A percentile compares a stretch with the other conserved stretches of the same genome.
These are phyloP conservation scores for Choanephora cucurbitarum DNA, from an alignment of 371 early-diverging fungal genomes.

Conservation along the genomic window DNA sequence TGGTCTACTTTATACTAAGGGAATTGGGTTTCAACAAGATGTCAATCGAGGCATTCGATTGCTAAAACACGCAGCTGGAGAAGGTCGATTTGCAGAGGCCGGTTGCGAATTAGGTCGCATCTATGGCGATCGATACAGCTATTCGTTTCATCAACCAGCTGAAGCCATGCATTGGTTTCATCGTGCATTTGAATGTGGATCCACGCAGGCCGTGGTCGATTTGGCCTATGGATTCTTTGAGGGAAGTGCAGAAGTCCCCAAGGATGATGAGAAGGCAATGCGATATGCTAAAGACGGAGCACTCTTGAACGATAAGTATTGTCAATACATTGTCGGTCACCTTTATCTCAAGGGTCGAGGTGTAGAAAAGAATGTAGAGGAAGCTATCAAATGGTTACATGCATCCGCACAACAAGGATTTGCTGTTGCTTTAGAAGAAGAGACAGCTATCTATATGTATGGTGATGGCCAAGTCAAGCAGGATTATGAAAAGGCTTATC, in stretches of 20 bases:
- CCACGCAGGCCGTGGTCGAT: slow-evolving; percentile 43
- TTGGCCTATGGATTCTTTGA: slow-evolving; percentile 44
- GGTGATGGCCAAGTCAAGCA: slow-evolving; percentile 29
- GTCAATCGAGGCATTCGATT: slow-evolving; percentile 23
- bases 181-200: slow-evolving; percentile 39
- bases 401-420: slow-evolving; percentile 46
- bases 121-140: slow-evolving; percentile 45
- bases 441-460: slow-evolving; percentile 34
- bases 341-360: slow-evolving; percentile 33
- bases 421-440: slow-evolving; percentile 43
- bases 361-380: slow-evolving; percentile 16
- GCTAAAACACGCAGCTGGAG: slow-evolving; percentile 30
- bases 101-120: slow-evolving; percentile 47
- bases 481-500: slow-evolving; percentile 34
- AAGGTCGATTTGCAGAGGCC: slow-evolving; percentile 32
- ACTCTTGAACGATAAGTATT: slow-evolving; percentile 39
- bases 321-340: slow-evolving; percentile 48
- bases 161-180: slow-evolving; percentile 41
- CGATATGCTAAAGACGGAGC: slow-evolving; percentile 42
- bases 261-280: slow-evolving; percentile 34
- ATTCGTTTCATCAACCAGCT: slow-evolving; percentile 29
- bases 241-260: slow-evolving; percentile 22
- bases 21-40: slow-evolving; percentile 34
- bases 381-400: slow-evolving; percentile 39
- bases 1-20: slow-evolving; percentile 39